Base-by-base conservation (phyloP, 108 stramenopile species). In the Seminavis robusta region DNA sequence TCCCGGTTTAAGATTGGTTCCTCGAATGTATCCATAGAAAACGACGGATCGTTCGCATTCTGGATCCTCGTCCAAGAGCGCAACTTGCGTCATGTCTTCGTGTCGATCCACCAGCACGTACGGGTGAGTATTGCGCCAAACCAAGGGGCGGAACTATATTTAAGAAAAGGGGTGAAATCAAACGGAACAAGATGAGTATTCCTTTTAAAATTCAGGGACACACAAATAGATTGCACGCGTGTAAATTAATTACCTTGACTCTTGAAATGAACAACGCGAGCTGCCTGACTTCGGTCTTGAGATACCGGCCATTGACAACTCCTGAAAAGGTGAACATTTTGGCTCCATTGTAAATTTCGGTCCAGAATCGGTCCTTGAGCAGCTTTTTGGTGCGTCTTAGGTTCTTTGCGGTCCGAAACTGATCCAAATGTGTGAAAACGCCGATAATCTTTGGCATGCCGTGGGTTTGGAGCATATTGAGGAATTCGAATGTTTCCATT, bases 381-480 rank as follows among this genome's bases (percentile, higher is more conserved):
- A 76, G 46, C 56, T 98, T 98, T 54, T 96, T 96, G 9, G 94
- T 88, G 50, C 89, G 87, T 6, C 92, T 67, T 48, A 99, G 61
- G 52, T 95, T 81, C 77, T 98, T 98, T 47, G 76, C 68, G 24
- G 94, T 92, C 20, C 73, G 67, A 62, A 99, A 96, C 34, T 86
- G 73, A 84, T 99, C 99, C 32, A 99, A 64, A 72, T 98, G 93
- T 8, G 99, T 98, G 34, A 99, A 93, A 4, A 98, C 88, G 29
- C 99, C 97, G 88, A 98, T 94, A 31, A 95, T 94, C 76, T 98
- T 98, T 33, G 97, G 97, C 63, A 99, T 97, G 15, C 99, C 99
- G 68, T 97, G 95, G 10, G 92, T 78, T 77, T 99, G 99, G 48
- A 99, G 70, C 33, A 98, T 81, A 72, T 97, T 98, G 11, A 99